Conservation (phyloP, 75 land plant species). For the Sequoia sempervirens region DNA sequence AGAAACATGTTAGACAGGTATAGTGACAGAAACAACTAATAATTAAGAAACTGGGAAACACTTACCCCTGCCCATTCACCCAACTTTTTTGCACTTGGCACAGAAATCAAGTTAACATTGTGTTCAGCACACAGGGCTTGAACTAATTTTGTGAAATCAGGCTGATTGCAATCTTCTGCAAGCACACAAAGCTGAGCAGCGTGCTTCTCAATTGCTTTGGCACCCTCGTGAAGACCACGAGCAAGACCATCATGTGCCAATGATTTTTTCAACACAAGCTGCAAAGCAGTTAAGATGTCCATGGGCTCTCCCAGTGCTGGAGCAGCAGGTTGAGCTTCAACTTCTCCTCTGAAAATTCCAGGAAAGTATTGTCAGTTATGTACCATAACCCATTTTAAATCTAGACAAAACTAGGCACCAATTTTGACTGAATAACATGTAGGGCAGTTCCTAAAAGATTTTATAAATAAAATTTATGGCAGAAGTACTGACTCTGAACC, state of each 20-base stretch:
- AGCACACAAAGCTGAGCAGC: conserved; percentile 55
- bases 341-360: conserved; percentile 17
- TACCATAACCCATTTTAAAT: background rate
- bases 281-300: conserved; percentile 51
- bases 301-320: conserved; percentile 45
- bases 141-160: conserved; percentile 55
- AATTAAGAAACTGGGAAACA: background rate
- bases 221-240: conserved; percentile 47
- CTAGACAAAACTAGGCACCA: background rate
- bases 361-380: background rate
- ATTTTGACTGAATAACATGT: background rate
- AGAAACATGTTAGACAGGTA: background rate
- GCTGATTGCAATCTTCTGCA: conserved; percentile 64
- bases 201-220: conserved; percentile 61
- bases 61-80: conserved; percentile 69
- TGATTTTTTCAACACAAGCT: conserved; percentile 50
- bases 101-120: conserved; percentile 55
- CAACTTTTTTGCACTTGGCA: conserved; percentile 53
- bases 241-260: conserved; percentile 49
- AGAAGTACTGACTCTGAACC: background rate
- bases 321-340: conserved; percentile 16
- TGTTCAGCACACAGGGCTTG: conserved; percentile 57
- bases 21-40: background rate
- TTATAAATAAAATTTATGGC: background rate
- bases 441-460: background rate